Base-by-base conservation (phyloP, 805 yeast genomes). In the Candida jianshihensis region DNA sequence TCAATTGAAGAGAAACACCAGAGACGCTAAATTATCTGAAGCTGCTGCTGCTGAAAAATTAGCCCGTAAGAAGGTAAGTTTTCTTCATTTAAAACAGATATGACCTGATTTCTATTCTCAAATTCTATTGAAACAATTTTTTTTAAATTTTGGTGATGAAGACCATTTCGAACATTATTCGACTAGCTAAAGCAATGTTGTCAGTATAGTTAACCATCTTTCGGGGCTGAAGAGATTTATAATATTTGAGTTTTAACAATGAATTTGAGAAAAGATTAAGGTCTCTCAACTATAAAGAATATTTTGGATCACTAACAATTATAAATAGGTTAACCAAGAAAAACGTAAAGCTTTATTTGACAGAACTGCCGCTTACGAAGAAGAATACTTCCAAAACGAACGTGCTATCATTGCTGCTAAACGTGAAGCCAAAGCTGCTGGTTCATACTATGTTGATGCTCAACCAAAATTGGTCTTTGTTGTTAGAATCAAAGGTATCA, bases 401-500 rank as follows among this genome's bases (percentile, higher is more conserved):
- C 82, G 92, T 68, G 85, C 92, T 59, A 68, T 83, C 61, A 70
- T 83, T 64, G 73, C 74, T 40, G 94, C 95, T 61, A 81, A 81
- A 78, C 86, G 96, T 71, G 86, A 83, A 52, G 96, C 96, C 57
- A 85, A 83, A 78, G 89, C 90, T 68, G 71, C 79, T 63, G 95
- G 94, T 69, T 80, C 92, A 61, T 85, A 81, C 87, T 89, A 80
- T 77, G 94, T 87, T 60, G 87, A 80, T 63, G 96, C 95, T 69
- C 90, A 89, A 79, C 78, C 81, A 63, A 88, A 86, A 73, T 82
- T 89, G 63, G 95, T 86, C 54, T 87, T 89, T 69, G 95, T 89
- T 63, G 79, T 89, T 70, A 87, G 97, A 83, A 89, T 89, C 81
- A 89, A 89, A 90, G 97, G 97, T 89, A 86, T 89, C 70, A 84